Evolutionary conservation across 768 basidiomycete genomes (phyloP).

Genomic region (Serendipita sp.): DNA sequence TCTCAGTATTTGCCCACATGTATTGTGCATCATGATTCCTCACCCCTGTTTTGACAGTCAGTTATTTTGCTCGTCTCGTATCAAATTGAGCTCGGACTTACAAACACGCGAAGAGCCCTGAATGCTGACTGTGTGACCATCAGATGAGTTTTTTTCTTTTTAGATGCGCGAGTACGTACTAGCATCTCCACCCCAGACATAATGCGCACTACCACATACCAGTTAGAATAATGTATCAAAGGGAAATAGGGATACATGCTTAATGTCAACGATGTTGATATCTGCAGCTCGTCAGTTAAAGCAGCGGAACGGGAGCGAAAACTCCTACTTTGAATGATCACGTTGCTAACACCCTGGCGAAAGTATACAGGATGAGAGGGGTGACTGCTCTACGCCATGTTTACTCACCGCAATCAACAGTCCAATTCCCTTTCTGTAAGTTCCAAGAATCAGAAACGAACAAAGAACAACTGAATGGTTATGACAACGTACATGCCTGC

Average conservation of each 20-base stretch:
- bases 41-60: too few relatives aligned
- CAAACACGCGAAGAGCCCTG: neutral
- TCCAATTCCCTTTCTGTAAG: slow-evolving; percentile 5
- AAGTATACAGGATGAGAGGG: neutral
- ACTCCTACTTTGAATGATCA: neutral
- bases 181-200: slow-evolving; percentile 6
- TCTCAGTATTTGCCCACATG: neutral
- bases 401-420: neutral
- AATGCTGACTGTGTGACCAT: neutral
- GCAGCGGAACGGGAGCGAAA: neutral
- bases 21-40: neutral
- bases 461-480: too few relatives aligned
- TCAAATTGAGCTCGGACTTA: neutral
- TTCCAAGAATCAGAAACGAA: neutral
- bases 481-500: slow-evolving; percentile 3
- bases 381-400: neutral
- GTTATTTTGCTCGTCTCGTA: too few relatives aligned
- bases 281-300: neutral
- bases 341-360: neutral
- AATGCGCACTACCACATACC: neutral
- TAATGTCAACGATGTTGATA: neutral
- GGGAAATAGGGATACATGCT: neutral
- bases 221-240: neutral
- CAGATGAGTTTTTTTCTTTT: neutral
- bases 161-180: neutral